Base-by-base conservation (phyloP, 129 eudicot genomes). In the Dittrichia graveolens region DNA sequence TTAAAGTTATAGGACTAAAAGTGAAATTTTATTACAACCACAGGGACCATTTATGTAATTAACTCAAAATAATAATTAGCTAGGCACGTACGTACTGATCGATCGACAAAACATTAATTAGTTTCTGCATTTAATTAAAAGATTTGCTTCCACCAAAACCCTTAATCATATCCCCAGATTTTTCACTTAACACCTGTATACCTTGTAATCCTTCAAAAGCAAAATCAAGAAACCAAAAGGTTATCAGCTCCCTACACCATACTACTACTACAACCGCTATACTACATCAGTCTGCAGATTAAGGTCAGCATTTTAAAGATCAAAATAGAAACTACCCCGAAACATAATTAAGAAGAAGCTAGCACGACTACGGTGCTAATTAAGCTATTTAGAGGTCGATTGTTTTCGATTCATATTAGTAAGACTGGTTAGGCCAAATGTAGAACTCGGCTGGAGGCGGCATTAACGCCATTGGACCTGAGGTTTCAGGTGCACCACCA, bases 361-460 rank as follows among this genome's bases (percentile, higher is more conserved):
- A n/a, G 16, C 52, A 16, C n/a, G 65, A 39, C 55, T 66, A 40
- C 58, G 40, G 47, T 67, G 63, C 80, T 66, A 43, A 18, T 3
- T 34, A 10, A 54, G 6, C 67, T 35, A 43, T 45, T 3, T n/a
- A 55, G 48, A 24, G 31, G 2, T 24, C 31, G 31, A 44, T 60
- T 8, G 24, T 61, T 45, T 61, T 41, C 6, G 7, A 69, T 69
- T 67, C 78, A 15, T 61, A 59, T 67, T 80, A 84, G 82, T 87
- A 93, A 18, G 83, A 68, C 71, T 87, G 91, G 78, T 94, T 83
- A 73, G 95, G 95, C 98, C 98, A 94, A 14, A 89, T 75, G 82
- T 78, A 88, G 64, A 84, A 90, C 86, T 94, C 97, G 4, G 82
- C 83, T 4, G 85, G 88, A 10, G 90, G 73, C 16, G 82, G 84